Conservation (phyloP, 805 yeast species). For the Teunomyces tritomae region DNA sequence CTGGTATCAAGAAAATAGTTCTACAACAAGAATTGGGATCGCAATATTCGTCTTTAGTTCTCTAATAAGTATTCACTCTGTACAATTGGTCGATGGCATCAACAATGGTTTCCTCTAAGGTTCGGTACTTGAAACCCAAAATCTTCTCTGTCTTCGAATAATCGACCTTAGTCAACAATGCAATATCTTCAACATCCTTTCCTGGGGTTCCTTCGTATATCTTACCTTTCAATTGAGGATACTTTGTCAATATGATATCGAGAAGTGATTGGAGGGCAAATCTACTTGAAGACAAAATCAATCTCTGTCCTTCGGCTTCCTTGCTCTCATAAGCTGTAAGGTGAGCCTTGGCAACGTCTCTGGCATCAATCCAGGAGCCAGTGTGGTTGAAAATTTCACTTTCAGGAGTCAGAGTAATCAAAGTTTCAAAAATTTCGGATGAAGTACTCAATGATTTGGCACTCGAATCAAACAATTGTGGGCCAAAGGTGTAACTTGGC, state of each 20-base stretch:
- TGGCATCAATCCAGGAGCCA: constrained; percentile 13
- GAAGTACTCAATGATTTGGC: constrained; percentile 14
- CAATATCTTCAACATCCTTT: constrained; percentile 4
- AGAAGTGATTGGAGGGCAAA: constrained; percentile 19
- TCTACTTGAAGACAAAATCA: constrained; percentile 11
- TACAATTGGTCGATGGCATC: constrained; percentile 22
- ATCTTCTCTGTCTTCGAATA: constrained; percentile 16
- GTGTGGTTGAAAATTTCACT: constrained; percentile 3
- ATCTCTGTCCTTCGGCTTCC: constrained; percentile 10
- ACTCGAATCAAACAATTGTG: constrained; percentile 14
- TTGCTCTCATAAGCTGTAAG: constrained; percentile 12
- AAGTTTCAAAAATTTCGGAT: constrained; percentile 8
- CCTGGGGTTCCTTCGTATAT: constrained; percentile 19
- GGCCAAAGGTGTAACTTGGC: constrained; percentile 19
- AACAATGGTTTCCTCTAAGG: constrained; percentile 19
- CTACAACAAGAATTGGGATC: constrained; percentile 14
- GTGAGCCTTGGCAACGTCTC: constrained; percentile 22
- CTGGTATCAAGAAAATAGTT: constrained; percentile 25
- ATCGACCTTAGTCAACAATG: constrained; percentile 11
- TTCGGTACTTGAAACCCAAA: constrained; percentile 19
- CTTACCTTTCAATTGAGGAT: constrained; percentile 17
- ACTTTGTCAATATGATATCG: constrained; percentile 19
- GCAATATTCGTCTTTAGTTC: not conserved
- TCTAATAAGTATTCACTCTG: constrained; percentile 1
- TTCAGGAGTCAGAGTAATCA: constrained; percentile 8